These are phyloP conservation scores for Pseudoscleropodium purum DNA, from an alignment of 225 moss, liverwort and hornwort species.

Conservation along the genomic window DNA sequence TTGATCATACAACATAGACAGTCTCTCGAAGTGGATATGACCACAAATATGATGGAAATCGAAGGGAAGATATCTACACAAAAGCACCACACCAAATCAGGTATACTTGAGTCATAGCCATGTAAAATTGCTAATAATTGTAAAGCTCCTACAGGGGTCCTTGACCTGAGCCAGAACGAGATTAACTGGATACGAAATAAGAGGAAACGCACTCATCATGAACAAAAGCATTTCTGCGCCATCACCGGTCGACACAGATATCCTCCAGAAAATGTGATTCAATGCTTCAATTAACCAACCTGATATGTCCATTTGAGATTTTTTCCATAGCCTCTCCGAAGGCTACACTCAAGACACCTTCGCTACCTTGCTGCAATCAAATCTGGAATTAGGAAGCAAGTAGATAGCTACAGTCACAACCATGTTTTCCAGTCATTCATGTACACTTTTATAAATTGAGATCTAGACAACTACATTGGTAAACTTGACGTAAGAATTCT, in stretches of 20 bases:
- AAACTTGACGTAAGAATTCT: background rate
- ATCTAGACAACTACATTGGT: background rate
- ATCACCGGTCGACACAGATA: background rate
- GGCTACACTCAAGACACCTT: conserved; percentile 71
- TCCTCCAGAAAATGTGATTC: background rate
- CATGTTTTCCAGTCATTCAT: background rate
- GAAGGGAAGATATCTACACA: conserved; percentile 70
- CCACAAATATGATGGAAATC: conserved; percentile 96
- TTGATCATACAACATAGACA: conserved; percentile 57
- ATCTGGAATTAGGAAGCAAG: conserved; percentile 4
- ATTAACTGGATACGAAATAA: background rate
- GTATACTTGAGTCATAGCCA: background rate
- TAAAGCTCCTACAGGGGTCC: background rate
- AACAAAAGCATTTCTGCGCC: background rate
- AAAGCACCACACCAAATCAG: background rate
- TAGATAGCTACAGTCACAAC: background rate
- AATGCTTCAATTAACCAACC: conserved; percentile 27
- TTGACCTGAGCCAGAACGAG: background rate
- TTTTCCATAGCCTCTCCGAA: conserved; percentile 70
- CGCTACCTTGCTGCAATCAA: conserved; percentile 81
- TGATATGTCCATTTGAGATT: conserved; percentile 48
- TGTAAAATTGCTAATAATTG: background rate
- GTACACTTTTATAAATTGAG: background rate
- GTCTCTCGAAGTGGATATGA: conserved; percentile 79
- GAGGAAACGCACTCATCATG: background rate